Evolutionary conservation across 2,329 filamentous ascomycete species (phyloP), one percentile per base, ranked within the genome.

Genomic region (Tolypocladium pustulatum): DNA sequence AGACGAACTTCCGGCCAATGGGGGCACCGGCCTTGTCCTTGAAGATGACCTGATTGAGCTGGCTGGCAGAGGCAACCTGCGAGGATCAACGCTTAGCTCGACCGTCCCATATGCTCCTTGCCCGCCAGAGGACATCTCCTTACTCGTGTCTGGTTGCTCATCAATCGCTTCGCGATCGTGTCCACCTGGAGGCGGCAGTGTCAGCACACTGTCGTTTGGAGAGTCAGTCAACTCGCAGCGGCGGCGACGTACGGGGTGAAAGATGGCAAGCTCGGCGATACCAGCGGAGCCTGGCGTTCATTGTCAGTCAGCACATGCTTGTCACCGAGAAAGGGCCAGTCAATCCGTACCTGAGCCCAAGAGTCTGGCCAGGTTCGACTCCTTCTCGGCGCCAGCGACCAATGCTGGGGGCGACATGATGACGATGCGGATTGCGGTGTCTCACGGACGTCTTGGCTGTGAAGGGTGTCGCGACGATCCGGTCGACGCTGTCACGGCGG

Each of bases 161-260:
- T 99, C 76, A 99, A 85, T 66, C 94, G 90, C 82, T 99, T 99
- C 63, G 94, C 93, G 69, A 95, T 97, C 56, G 94, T 99, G 77
- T 99, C 94, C 73, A 99, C 90, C 89, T 93, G 62, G 52, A 22
- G 46, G 49, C 15, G n/a, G 22, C 12, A 36, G n/a, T 20, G 54
- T 61, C 43, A 61, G 57, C 34, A 54, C 36, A 53, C 43, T 32
- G 59, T 36, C 32, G 9, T n/a, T 20, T 4, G 54, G 54, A 36
- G 46, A 52, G 41, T 49, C 58, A 57, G 25, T n/a, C 30, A 17
- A 6, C 7, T 30, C 20, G n/a, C 55, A 59, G 60, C 59, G 60
- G 60, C 58, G 57, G 58, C 58, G 61, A 72, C 81, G 66, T 81
- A 91, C 91, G 64, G 91, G 91, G 73, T 96, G 91, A 81, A 97